phyloP scores from a whole-genome alignment of 495 filamentous ascomycete genomes.

The Parachaetomium inaequale region DNA sequence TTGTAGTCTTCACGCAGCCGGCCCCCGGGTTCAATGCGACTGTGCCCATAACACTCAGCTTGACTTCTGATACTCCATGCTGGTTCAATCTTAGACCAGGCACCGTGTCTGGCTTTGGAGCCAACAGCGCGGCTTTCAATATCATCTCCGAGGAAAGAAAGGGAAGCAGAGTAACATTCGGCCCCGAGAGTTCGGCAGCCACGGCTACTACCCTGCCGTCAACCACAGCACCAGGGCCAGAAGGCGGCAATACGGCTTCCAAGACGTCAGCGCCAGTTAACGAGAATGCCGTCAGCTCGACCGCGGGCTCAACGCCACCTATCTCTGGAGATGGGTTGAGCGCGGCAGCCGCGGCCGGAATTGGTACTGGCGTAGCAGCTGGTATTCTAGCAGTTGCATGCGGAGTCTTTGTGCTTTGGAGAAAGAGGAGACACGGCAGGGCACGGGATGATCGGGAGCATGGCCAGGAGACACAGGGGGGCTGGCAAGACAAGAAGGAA shows the following conservation, averaged over 20 bases:
- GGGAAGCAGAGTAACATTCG: conserved; percentile 1
- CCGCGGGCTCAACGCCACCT: neutral
- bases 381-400: neutral
- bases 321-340: neutral
- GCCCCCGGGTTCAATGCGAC: conserved; percentile 10
- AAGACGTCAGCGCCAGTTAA: neutral
- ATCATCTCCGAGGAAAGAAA: conserved; percentile 12
- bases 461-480: neutral
- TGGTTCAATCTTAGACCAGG: conserved; percentile 17
- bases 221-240: neutral
- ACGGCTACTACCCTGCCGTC: neutral
- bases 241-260: neutral
- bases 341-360: neutral
- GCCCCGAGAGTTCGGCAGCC: neutral
- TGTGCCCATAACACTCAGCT: conserved; percentile 7
- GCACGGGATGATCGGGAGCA: neutral
- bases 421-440: neutral
- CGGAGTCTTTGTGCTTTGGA: neutral
- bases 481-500: neutral
- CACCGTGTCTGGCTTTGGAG: neutral
- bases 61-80: conserved; percentile 5
- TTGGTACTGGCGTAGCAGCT: neutral
- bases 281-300: neutral
- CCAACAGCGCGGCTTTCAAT: conserved; percentile 5
- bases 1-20: neutral